Conservation (phyloP, 1,284 basidiomycete genomes). For the Earliella scabrosa region DNA sequence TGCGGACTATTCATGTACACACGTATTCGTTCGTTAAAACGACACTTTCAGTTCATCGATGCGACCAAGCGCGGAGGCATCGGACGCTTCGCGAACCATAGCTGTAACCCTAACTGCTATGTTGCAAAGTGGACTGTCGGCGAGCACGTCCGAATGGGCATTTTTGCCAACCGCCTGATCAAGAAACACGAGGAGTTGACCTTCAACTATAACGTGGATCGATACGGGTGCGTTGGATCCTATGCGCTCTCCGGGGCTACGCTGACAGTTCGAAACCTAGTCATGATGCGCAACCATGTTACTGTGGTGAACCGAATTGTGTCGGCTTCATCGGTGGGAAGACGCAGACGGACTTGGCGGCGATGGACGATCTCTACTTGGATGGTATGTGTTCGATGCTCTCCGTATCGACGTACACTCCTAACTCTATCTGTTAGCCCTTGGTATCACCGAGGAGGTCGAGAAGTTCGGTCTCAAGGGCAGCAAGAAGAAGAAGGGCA, state of each 20-base stretch:
- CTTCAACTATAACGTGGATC: conserved; percentile 99
- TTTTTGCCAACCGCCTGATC: conserved; percentile 91
- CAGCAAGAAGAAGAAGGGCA: conserved; percentile 88
- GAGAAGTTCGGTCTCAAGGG: conserved; percentile 84
- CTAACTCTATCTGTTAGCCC: no score
- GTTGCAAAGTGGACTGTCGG: conserved; percentile 99
- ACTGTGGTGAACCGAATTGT: conserved; percentile 96
- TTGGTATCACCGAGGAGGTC: conserved; percentile 93
- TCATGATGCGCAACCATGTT: conserved; percentile 94
- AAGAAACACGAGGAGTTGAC: conserved; percentile 91
- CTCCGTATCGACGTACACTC: no score
- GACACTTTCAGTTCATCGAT: conserved; percentile 82
- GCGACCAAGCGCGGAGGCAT: conserved; percentile 97
- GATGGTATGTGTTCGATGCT: conserved; percentile 79
- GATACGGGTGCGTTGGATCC: conserved; percentile 81
- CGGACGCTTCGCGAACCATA: conserved; percentile 97
- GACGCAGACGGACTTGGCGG: conserved; percentile 94
- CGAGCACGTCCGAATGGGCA: conserved; percentile 93
- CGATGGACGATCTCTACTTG: conserved; percentile 94
- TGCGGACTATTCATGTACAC: conserved; percentile 38
- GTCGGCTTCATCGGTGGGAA: conserved; percentile 97
- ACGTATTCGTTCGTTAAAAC: not conserved
- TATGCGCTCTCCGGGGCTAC: not conserved
- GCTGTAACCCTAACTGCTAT: conserved; percentile 97
- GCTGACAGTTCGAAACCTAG: conserved; percentile 43